Percentiles rank a stretch among this genome's conserved stretches.
phyloP scores from a whole-genome alignment of 1,139 yeast genomes.

The Candida sp. region DNA sequence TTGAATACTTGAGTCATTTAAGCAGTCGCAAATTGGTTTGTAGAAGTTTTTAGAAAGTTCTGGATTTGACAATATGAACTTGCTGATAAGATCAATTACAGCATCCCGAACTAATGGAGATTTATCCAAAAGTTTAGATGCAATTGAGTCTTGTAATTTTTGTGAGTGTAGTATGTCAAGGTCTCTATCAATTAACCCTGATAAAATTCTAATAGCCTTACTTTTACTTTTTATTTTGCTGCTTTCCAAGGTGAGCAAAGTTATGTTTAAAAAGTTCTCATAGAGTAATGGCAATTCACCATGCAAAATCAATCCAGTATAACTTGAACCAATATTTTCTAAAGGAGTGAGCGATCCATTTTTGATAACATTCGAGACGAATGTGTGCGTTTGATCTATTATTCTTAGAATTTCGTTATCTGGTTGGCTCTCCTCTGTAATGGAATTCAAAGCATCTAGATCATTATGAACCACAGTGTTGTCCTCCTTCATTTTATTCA shows the following conservation, averaged over 20 bases:
- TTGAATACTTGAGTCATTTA: constrained; percentile 57
- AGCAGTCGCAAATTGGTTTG: constrained; percentile 45
- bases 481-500: neutral
- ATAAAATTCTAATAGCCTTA: constrained; percentile 59
- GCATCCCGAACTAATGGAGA: constrained; percentile 79
- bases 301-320: constrained; percentile 3
- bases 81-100: constrained; percentile 61
- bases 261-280: constrained; percentile 49
- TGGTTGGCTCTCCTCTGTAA: neutral
- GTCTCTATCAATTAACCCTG: constrained; percentile 45
- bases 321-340: neutral
- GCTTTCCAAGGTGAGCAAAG: constrained; percentile 48
- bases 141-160: constrained; percentile 49
- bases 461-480: neutral
- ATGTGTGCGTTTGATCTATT: neutral
- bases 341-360: neutral
- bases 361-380: neutral
- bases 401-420: neutral
- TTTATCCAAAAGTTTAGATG: constrained; percentile 49
- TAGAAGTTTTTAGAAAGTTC: constrained; percentile 47
- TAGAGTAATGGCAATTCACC: constrained; percentile 38
- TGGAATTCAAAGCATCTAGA: neutral
- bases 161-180: constrained; percentile 46
- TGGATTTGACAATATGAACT: constrained; percentile 44
- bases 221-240: constrained; percentile 59